phyloP scores from a whole-genome alignment of 768 basidiomycete genomes.

The Amanita muscaria region DNA sequence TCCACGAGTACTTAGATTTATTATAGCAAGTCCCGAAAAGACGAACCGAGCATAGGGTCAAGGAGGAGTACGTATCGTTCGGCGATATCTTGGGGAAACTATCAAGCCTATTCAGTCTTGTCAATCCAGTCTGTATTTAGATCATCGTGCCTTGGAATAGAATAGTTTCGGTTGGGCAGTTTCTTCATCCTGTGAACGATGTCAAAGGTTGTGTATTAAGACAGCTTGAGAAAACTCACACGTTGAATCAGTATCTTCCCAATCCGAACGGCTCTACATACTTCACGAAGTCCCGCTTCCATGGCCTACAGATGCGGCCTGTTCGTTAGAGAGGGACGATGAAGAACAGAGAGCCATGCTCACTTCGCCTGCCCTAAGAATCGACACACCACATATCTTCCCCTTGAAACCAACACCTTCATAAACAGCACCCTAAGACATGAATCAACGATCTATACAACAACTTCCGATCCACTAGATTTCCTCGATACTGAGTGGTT shows the following conservation, averaged over 20 bases:
- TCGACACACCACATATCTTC: conserved; percentile 93
- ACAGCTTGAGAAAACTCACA: conserved; percentile 32
- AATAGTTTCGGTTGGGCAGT: conserved; percentile 90
- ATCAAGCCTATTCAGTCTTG: neutral
- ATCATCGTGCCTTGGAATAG: conserved; percentile 61
- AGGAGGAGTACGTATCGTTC: conserved; percentile 87
- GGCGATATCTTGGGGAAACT: conserved; percentile 93
- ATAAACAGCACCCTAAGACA: conserved; percentile 63
- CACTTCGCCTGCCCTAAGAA: conserved; percentile 89
- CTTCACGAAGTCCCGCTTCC: conserved; percentile 95
- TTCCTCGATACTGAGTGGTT: no score
- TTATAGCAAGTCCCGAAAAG: neutral
- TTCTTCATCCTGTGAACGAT: conserved; percentile 71
- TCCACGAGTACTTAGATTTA: neutral
- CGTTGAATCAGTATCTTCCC: conserved; percentile 98
- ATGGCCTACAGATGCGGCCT: conserved; percentile 56
- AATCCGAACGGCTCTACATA: conserved; percentile 88
- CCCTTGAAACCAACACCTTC: conserved; percentile 94
- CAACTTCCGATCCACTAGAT: no score
- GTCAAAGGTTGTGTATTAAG: conserved; percentile 1
- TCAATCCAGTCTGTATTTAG: no score
- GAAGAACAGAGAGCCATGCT: conserved; percentile 11
- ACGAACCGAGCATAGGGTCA: conserved; percentile 95
- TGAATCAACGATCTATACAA: neutral
- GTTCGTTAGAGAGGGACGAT: neutral